phyloP scores from a whole-genome alignment of 257 asterid species.

The Salvia miltiorrhiza region DNA sequence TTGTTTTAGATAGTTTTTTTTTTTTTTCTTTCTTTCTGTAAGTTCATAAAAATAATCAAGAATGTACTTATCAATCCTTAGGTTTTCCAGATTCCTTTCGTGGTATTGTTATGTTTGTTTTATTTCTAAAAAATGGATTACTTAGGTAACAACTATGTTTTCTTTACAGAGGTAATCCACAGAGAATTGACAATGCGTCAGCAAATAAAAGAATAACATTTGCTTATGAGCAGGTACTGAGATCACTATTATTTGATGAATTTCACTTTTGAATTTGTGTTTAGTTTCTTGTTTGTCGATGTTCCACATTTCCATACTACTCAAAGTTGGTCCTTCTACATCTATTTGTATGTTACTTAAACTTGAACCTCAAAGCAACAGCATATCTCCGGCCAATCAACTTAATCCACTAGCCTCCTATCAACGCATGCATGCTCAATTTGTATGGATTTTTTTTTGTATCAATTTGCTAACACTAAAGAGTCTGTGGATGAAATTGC shows the following conservation, averaged over 20 bases:
- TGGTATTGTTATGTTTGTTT: not conserved
- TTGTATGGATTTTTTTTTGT: not conserved
- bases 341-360: not conserved
- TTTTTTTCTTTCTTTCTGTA: too few species aligned
- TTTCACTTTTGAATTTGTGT: conserved; percentile 6
- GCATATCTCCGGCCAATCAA: too few species aligned
- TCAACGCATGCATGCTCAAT: not conserved
- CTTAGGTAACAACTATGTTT: conserved; percentile 5
- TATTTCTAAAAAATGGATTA: not conserved
- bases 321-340: not conserved
- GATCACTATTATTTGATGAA: conserved; percentile 10
- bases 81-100: not conserved
- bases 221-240: conserved; percentile 87
- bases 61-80: too few species aligned
- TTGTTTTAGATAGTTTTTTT: not conserved
- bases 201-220: conserved; percentile 75
- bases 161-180: conserved; percentile 83
- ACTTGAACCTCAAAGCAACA: not conserved
- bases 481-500: not conserved
- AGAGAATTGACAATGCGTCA: conserved; percentile 81
- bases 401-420: too few species aligned
- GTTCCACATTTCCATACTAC: too few species aligned
- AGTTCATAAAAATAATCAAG: too few species aligned
- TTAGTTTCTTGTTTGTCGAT: conserved; percentile 1
- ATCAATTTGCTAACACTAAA: too few species aligned